Evolutionary conservation across 164 flowering plant species (phyloP).

Genomic region (Aristolochia fimbriata): DNA sequence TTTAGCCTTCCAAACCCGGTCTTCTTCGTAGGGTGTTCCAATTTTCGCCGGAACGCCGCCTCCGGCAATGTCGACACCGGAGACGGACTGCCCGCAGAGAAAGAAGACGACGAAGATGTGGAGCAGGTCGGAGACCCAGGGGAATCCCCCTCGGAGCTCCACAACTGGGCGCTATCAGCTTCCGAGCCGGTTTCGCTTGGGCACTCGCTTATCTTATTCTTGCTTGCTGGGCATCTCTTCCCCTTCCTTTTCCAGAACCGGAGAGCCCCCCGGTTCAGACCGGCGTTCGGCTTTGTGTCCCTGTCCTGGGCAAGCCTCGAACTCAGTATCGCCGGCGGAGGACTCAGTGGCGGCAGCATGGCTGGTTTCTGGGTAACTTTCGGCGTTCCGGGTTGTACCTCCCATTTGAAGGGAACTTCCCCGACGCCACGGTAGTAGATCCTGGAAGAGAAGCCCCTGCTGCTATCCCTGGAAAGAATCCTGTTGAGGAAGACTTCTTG

Average conservation of each 20-base stretch:
- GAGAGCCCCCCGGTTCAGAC: neutral
- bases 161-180: neutral
- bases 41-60: no score
- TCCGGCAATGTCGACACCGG: neutral
- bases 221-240: neutral
- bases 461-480: constrained; percentile 6
- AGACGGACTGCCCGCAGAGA: neutral
- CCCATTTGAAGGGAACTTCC: constrained; percentile 11
- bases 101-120: neutral
- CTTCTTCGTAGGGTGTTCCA: neutral
- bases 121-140: neutral
- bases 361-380: neutral
- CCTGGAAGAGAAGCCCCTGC: constrained; percentile 8
- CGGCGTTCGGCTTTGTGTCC: neutral
- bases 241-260: constrained; percentile 1
- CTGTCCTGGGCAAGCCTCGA: neutral
- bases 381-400: constrained; percentile 9
- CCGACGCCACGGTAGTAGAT: constrained; percentile 2
- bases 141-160: constrained; percentile 5
- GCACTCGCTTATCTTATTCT: no score
- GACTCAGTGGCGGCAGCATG: constrained; percentile 6
- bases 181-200: neutral
- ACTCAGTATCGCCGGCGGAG: constrained; percentile 4
- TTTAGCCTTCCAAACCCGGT: neutral
- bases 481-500: constrained; percentile 6